Evolutionary conservation across 2,329 filamentous ascomycete species (phyloP), one percentile per base, ranked within the genome.

Genomic region (Cordyceps farinosa): DNA sequence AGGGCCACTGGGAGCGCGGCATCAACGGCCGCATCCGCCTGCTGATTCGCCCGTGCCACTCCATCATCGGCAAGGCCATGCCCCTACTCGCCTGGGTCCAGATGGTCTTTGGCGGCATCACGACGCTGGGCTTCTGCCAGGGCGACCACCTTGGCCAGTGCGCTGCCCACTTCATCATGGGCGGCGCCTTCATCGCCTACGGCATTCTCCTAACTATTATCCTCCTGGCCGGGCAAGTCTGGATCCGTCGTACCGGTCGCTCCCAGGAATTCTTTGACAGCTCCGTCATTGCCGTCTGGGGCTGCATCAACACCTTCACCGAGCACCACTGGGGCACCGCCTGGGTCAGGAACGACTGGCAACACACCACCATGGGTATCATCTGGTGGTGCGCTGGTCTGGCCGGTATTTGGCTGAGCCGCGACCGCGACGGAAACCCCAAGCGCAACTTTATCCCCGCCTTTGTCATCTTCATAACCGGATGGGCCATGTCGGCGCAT

Each of bases 331-430:
- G 95, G 95, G 95, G 95, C 61, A 82, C 82, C 1, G 84, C 86
- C 0, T 99, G 95, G 95, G 92, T 90, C 59, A 87, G 86, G 76
- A 98, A 97, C 72, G 95, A 99, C 75, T 87, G 97, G 78, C 94
- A 99, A 75, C 95, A 99, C 76, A 99, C 95, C 0, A 91, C 90
- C n/a, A 98, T 99, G 94, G 95, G 95, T n/a, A 87, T 99, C 66
- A 87, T 99, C 58, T 99, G 95, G 95, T 99, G 94, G 94, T 90
- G 88, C 70, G 94, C 95, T 8, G 95, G 95, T 30, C 79, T 99
- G 36, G 84, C 94, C 11, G 95, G 95, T 48, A 84, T 99, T 59
- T 99, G 94, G 95, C 82, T 99, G 45, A 96, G 92, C 74, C 85
- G 87, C 66, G 91, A 89, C 73, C 87, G 91, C 63, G 87, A 94